A percentile compares a stretch with the other conserved stretches of the same genome.
phyloP scores from a whole-genome alignment of 1,284 basidiomycete genomes.

The Cryptococcus jaspeensis region DNA sequence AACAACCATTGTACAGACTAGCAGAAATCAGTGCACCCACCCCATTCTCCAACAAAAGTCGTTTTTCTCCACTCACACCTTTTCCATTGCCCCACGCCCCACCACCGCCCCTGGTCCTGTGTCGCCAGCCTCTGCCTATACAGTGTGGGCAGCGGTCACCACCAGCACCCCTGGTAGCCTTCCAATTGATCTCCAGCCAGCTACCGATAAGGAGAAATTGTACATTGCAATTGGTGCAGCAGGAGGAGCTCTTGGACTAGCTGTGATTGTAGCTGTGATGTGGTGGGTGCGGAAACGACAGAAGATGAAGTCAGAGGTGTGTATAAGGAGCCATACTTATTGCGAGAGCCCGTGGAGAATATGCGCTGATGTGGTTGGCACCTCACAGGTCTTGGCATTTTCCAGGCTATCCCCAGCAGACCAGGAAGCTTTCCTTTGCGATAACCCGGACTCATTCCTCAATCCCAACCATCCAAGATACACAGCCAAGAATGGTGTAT shows the following conservation, averaged over 20 bases:
- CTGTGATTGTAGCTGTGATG: slow-evolving; percentile 23
- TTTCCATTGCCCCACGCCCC: slow-evolving; percentile 38
- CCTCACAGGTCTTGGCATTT: slow-evolving; percentile 36
- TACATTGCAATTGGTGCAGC: slow-evolving; percentile 37
- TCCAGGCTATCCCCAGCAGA: slow-evolving; percentile 37
- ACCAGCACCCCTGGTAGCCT: slow-evolving; percentile 26
- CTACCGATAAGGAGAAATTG: slow-evolving; percentile 20
- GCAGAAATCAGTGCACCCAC: slow-evolving; percentile 31
- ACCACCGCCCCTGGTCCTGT: slow-evolving; percentile 18
- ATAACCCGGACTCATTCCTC: slow-evolving; percentile 38
- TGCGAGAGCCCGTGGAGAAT: background rate
- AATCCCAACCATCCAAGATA: slow-evolving; percentile 25
- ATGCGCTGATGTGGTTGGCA: background rate
- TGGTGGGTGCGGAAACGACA: slow-evolving; percentile 32
- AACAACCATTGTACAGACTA: slow-evolving; percentile 12
- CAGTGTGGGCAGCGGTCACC: slow-evolving; percentile 34
- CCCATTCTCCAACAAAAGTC: slow-evolving; percentile 32
- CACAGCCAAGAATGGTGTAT: background rate
- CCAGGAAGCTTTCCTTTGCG: slow-evolving; percentile 35
- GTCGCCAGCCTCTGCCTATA: slow-evolving; percentile 29
- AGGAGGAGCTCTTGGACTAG: slow-evolving; percentile 30
- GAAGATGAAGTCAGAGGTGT: slow-evolving; percentile 34
- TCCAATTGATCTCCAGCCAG: slow-evolving; percentile 26
- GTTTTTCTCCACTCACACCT: slow-evolving; percentile 44
- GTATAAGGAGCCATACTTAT: background rate